phyloP scores from a whole-genome alignment of 192 early-diverging fungal species.

The Umbelopsis isabellina region DNA sequence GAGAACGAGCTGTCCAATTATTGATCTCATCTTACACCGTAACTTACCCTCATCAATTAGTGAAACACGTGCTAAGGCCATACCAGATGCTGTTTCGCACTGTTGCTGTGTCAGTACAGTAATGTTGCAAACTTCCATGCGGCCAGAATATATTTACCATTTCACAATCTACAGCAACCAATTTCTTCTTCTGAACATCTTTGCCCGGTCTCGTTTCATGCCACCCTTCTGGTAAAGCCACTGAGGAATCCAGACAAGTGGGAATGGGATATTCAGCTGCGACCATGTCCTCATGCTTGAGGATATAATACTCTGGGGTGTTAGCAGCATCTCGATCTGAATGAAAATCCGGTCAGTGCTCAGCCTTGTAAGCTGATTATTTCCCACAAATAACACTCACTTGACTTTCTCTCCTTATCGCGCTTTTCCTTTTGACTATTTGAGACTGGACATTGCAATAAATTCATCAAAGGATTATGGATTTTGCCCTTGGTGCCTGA shows the following conservation, averaged over 20 bases:
- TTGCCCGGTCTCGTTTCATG: constrained; percentile 45
- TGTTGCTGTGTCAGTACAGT: not conserved
- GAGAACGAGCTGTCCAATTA: not conserved
- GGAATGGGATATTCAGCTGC: constrained; percentile 52
- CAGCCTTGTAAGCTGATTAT: too few species aligned
- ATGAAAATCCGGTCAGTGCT: not conserved
- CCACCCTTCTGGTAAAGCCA: constrained; percentile 44
- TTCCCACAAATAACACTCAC: not conserved
- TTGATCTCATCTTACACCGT: not conserved
- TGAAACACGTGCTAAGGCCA: constrained; percentile 55
- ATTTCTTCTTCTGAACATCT: constrained; percentile 25
- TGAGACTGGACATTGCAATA: constrained; percentile 48
- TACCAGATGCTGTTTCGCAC: constrained; percentile 33
- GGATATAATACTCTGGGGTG: constrained; percentile 45
- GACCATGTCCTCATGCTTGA: constrained; percentile 45
- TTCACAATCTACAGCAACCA: constrained; percentile 66
- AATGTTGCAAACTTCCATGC: not conserved
- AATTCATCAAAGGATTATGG: constrained; percentile 39
- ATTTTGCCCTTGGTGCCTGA: constrained; percentile 41
- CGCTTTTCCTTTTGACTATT: constrained; percentile 39
- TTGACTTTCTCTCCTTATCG: constrained; percentile 35
- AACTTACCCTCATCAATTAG: constrained; percentile 43
- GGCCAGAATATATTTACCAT: constrained; percentile 43
- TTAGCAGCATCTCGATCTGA: not conserved
- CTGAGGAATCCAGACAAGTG: constrained; percentile 27